Base-by-base conservation (phyloP, 805 yeast genomes). In the Teunomyces pallodes region DNA sequence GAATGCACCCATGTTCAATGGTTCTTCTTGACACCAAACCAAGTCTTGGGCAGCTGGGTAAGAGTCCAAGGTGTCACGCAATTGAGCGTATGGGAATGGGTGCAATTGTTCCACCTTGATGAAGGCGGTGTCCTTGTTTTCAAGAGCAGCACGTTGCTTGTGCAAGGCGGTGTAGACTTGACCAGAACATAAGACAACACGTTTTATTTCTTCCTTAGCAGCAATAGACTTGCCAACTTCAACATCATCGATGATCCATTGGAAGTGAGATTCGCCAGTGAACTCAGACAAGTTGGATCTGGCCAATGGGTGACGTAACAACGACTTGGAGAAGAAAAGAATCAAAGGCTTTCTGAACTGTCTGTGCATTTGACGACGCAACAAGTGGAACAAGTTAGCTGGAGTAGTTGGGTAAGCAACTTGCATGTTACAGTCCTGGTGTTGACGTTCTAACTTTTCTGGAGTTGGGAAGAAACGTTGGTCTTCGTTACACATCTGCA, bases 281-380 rank as follows among this genome's bases (percentile, higher is more conserved):
- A 94, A 94, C 67, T 94, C 99, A 39, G 74, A 69, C 58, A 90
- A 74, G 42, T 73, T 59, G 35, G 97, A 90, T 76, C 96, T 84
- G 47, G 99, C 99, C 69, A 94, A 81, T 73, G 99, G 99, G 67
- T 91, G 97, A 80, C 99, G 88, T 70, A 94, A 79, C 71, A 94
- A 80, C 47, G 90, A 84, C 77, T 94, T 94, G 47, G 98, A 92
- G 82, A 94, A 90, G 75, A 92, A 81, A 54, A 89, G 64, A 47
- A 83, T 76, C 75, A 94, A 79, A 50, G 99, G 94, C 71, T 87
- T 86, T 79, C 99, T 86, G 80, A 94, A 94, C 77, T 92, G 97
- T 75, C 99, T 89, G 75, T 92, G 98, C 90, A 90, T 91, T 81
- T 94, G 99, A 79, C 99, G 87, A 81, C 99, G 88, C 70, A 92